Base-by-base conservation (phyloP, 345 rosid genomes). In the Eucalyptus curtisii region DNA sequence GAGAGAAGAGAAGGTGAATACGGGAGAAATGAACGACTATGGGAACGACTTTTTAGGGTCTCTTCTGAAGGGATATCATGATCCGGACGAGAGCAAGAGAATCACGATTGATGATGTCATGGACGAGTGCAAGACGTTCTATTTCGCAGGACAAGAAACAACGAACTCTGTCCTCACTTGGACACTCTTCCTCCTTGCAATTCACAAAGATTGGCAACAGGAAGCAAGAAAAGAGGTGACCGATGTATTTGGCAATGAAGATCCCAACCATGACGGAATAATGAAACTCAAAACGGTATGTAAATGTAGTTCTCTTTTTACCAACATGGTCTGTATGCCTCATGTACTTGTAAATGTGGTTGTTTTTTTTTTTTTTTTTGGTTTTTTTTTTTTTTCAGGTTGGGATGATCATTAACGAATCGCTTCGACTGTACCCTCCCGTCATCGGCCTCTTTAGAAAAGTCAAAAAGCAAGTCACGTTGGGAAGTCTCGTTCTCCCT, bases 51-150 rank as follows among this genome's bases (percentile, higher is more conserved):
- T 91, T 53, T 85, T 91, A 10, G 92, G 93, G 16, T 30, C 57
- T 53, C 92, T 93, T 22, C 7, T 92, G 30, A 64, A 88, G 45
- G 92, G 90, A 5, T 42, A 42, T 31, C 89, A 88, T 17, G 90
- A 91, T n/a, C 31, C 27, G 5, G 91, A 91, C 30, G 24, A 33
- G 59, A 12, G 17, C 33, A 90, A 88, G 85, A 88, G 68, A 86
- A 89, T 91, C 61, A 71, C 89, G 12, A 42, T 89, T 4, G 71
- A 89, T 6, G 87, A 89, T 24, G 5, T 91, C 49, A 47, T 93
- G 15, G 94, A 91, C 49, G 94, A 94, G 89, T 92, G 96, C 91
- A 94, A 90, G 87, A 86, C 91, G 8, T 92, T 94, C 88, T 90
- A 90, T 50, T 12, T 91, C 50, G 92, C 50, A 3, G 92, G 94